A percentile compares a stretch with the other conserved stretches of the same genome.
phyloP scores from a whole-genome alignment of 768 basidiomycete genomes.

The Phlebiopsis flavidoalba region DNA sequence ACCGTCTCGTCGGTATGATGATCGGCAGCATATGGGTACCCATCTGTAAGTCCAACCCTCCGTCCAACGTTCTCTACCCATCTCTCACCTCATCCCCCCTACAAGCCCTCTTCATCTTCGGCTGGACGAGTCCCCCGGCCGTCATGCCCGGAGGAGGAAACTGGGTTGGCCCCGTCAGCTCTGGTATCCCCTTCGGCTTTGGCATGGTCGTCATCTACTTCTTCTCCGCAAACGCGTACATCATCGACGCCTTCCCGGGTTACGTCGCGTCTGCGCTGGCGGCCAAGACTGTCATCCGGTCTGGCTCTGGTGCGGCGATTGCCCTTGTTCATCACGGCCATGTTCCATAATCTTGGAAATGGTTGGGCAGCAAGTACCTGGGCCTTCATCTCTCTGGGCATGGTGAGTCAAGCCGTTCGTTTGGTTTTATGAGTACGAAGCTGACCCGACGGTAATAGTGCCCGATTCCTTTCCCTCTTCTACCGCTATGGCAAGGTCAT shows the following conservation, averaged over 20 bases:
- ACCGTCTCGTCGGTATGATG: conserved; percentile 35
- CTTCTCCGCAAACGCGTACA: conserved; percentile 33
- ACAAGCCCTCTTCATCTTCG: conserved; percentile 38
- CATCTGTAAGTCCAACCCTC: conserved; percentile 15
- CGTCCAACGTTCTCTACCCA: not conserved
- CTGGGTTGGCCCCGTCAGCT: conserved; percentile 31
- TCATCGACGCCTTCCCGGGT: conserved; percentile 35
- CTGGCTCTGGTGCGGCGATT: conserved; percentile 32
- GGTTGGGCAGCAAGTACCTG: conserved; percentile 33
- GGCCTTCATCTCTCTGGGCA: conserved; percentile 31
- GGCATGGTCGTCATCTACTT: conserved; percentile 36
- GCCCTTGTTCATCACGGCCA: conserved; percentile 32
- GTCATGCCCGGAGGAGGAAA: conserved; percentile 30
- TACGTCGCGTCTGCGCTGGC: conserved; percentile 36
- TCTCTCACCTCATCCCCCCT: not conserved
- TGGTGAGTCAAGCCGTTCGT: conserved; percentile 18
- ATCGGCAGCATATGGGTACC: conserved; percentile 32
- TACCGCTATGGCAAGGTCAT: conserved; percentile 34
- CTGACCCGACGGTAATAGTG: not conserved
- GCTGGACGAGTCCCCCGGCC: conserved; percentile 34
- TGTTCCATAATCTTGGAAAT: conserved; percentile 36
- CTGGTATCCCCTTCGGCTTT: conserved; percentile 35
- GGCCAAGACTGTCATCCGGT: conserved; percentile 33
- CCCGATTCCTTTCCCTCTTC: conserved; percentile 33
- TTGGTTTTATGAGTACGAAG: not conserved